Base-by-base conservation (phyloP, 352 stramenopile species). In the Phytophthora syringae region DNA sequence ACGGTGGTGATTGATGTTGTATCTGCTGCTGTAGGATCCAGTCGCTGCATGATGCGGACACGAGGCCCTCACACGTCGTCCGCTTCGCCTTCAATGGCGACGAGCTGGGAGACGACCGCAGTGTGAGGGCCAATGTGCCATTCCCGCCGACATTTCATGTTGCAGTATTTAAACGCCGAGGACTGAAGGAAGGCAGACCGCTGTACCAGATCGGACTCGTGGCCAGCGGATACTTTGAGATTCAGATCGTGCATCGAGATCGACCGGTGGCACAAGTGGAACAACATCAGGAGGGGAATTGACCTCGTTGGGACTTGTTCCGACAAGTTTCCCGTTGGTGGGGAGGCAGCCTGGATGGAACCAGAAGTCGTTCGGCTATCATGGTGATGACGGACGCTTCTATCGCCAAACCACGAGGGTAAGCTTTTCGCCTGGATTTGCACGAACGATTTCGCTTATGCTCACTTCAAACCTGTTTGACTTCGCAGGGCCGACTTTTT, bases 321-420 rank as follows among this genome's bases (percentile, higher is more conserved):
- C 67, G 10, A 48, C 52, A 1, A 64, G 50, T 28, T 95, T 95
- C 60, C 67, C 66, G 10, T 54, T 93, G 25, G 64, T 93, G 2
- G 79, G 72, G 28, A 73, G 82, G 28, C 84, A 93, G 30, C 86
- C 86, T 7, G 86, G 86, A 6, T 95, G 86, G 86, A 84, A 90
- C 25, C 47, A 62, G 11, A 32, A 81, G 18, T 93, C 84, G 20
- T 86, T 79, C 45, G 86, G 86, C 1, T 95, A 93, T 64, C 86
- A 95, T 32, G 85, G 86, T n/a, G 84, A 95, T 44, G 85, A 93
- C 37, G 86, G 86, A 0, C 65, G 79, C 39, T 79, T 90, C n/a
- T 95, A 91, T 60, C 66, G 72, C 20, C 64, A 86, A 34, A 72
- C 72, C 13, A 74, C 68, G 13, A 72, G 66, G 51, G 86, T 92